A percentile compares a stretch with the other conserved stretches of the same genome.
Conservation (phyloP, 2,329 filamentous ascomycete genomes). For the Elsinoe perseae region DNA sequence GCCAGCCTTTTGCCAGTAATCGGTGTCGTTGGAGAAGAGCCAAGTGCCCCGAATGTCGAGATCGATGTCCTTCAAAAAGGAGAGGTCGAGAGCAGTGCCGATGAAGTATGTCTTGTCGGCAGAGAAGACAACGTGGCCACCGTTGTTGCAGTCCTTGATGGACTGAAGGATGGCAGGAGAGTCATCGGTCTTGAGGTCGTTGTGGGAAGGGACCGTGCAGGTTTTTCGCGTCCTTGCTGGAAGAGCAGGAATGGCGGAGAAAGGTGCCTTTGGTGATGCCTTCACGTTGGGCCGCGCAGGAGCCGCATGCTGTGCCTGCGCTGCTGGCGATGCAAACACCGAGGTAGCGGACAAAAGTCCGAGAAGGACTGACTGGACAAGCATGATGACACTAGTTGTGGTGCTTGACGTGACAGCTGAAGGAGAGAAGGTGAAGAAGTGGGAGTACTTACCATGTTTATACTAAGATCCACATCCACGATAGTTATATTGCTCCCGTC, state of each 20-base stretch:
- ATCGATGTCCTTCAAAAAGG: constrained; percentile 57
- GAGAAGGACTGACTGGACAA: constrained; percentile 7
- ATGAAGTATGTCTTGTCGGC: constrained; percentile 52
- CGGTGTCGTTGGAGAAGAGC: constrained; percentile 57
- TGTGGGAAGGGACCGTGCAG: constrained; percentile 33
- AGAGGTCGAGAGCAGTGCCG: constrained; percentile 57
- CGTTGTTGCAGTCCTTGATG: constrained; percentile 53
- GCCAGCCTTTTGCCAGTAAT: constrained; percentile 59
- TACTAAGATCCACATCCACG: background rate
- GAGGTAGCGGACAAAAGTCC: constrained; percentile 13
- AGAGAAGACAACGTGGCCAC: constrained; percentile 54
- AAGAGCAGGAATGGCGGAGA: constrained; percentile 29
- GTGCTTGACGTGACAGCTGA: constrained; percentile 1
- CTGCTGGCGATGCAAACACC: constrained; percentile 2
- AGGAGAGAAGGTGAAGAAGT: background rate
- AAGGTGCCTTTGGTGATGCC: constrained; percentile 31
- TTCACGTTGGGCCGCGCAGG: constrained; percentile 28
- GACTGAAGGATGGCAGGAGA: constrained; percentile 47
- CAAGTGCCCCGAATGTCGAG: constrained; percentile 54
- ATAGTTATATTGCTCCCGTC: background rate
- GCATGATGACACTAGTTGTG: background rate
- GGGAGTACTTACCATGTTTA: background rate
- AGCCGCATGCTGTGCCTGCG: background rate
- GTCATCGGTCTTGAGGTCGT: constrained; percentile 41
- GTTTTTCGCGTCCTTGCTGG: constrained; percentile 29